A percentile compares a stretch with the other conserved stretches of the same genome.
These are phyloP conservation scores for Scleroderma bovista DNA, from an alignment of 768 basidiomycete genomes.

Conservation along the genomic window DNA sequence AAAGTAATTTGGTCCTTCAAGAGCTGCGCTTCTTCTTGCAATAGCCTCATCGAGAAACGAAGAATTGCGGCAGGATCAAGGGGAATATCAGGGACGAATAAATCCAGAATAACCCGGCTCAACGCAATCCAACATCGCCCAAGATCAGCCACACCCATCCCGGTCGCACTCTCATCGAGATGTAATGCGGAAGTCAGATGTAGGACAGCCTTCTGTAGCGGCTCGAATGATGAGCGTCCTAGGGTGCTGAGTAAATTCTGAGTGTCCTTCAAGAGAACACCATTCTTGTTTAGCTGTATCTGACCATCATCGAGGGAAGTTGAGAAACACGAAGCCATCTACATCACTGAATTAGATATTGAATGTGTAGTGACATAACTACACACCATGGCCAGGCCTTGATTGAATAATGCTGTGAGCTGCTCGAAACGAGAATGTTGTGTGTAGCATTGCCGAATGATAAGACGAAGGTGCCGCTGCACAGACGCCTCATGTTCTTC, in stretches of 20 bases:
- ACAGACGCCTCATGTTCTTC: slow-evolving; percentile 34
- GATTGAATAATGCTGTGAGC: slow-evolving; percentile 35
- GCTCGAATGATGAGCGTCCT: slow-evolving; percentile 26
- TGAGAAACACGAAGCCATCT: slow-evolving; percentile 44
- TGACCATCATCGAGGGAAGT: slow-evolving; percentile 30
- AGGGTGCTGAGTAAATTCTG: slow-evolving; percentile 27
- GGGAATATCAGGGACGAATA: slow-evolving; percentile 79
- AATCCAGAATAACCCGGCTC: slow-evolving; percentile 52
- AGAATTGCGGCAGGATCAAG: slow-evolving; percentile 79
- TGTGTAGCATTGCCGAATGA: slow-evolving; percentile 35
- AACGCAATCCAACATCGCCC: slow-evolving; percentile 58
- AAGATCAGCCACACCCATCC: slow-evolving; percentile 30
- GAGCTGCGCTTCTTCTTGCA: slow-evolving; percentile 34
- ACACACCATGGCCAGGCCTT: slow-evolving; percentile 39
- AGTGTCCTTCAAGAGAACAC: slow-evolving; percentile 15
- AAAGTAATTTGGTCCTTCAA: slow-evolving; percentile 47
- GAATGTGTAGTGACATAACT: background rate
- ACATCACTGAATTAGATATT: slow-evolving; percentile 5
- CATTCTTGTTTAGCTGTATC: slow-evolving; percentile 6
- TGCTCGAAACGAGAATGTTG: slow-evolving; percentile 37
- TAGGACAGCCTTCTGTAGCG: slow-evolving; percentile 31
- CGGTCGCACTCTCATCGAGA: slow-evolving; percentile 12
- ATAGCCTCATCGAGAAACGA: slow-evolving; percentile 40
- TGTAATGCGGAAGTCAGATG: slow-evolving; percentile 25
- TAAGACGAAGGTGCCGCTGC: slow-evolving; percentile 33